These are phyloP conservation scores for Omphalotus guepiniiformis DNA, from an alignment of 768 basidiomycete species.

Conservation along the genomic window DNA sequence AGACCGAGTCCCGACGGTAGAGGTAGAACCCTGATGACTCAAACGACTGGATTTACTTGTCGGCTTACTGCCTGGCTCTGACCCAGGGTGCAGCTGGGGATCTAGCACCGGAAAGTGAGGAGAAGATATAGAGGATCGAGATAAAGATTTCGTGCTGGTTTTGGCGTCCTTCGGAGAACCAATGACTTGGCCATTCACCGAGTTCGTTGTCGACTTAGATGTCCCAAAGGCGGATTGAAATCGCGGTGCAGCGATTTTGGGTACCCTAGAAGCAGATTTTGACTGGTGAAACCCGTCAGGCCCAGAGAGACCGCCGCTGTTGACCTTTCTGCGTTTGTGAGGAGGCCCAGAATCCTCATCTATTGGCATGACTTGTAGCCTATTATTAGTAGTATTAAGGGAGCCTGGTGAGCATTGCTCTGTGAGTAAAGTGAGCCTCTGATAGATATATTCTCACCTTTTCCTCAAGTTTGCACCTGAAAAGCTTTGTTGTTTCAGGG, in stretches of 20 bases:
- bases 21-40: not conserved
- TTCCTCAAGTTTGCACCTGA: no score
- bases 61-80: not conserved
- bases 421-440: no score
- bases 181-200: not conserved
- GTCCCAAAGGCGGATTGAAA: conserved; percentile 1
- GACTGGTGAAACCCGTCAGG: conserved; percentile 6
- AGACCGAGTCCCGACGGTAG: not conserved
- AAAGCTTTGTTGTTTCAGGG: no score
- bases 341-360: no score
- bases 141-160: not conserved
- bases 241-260: not conserved
- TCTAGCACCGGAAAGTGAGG: not conserved
- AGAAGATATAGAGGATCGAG: not conserved
- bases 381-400: no score
- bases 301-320: not conserved
- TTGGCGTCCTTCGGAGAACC: no score
- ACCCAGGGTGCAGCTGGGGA: not conserved
- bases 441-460: no score
- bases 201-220: not conserved
- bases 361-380: no score
- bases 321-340: conserved; percentile 1
- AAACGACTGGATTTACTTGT: not conserved
- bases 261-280: not conserved
- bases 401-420: no score